Conservation (phyloP, 225 moss, liverwort and hornwort species). For the Climacium dendroides region DNA sequence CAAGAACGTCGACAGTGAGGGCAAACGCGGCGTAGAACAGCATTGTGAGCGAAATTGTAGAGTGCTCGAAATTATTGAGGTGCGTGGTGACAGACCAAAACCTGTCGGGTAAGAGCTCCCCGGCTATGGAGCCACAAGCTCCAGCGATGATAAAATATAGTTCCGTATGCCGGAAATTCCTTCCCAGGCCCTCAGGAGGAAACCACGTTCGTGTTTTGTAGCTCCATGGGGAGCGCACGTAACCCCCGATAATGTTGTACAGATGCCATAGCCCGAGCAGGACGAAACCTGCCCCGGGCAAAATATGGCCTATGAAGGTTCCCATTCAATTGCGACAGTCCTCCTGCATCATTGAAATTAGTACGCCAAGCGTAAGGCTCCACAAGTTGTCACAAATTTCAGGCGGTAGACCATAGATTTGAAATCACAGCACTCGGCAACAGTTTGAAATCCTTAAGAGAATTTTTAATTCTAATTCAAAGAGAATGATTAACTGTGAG, state of each 20-base stretch:
- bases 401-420: background rate
- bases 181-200: slow-evolving; percentile 1
- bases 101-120: slow-evolving; percentile 52
- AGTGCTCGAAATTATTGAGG: slow-evolving; percentile 89
- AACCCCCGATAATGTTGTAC: slow-evolving; percentile 34
- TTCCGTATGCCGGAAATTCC: slow-evolving; percentile 38
- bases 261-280: slow-evolving; percentile 66
- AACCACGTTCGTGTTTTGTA: slow-evolving; percentile 53
- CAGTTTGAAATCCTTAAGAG: background rate
- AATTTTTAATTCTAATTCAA: background rate
- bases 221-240: slow-evolving; percentile 44
- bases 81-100: slow-evolving; percentile 34
- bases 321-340: slow-evolving; percentile 33
- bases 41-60: slow-evolving; percentile 67
- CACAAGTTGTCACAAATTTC: background rate
- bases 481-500: background rate
- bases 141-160: slow-evolving; percentile 46
- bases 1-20: slow-evolving; percentile 28
- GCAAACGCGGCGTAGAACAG: slow-evolving; percentile 47
- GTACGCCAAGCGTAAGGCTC: background rate
- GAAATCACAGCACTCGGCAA: background rate
- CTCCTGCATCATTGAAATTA: background rate
- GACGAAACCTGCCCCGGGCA: slow-evolving; percentile 51
- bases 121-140: slow-evolving; percentile 50
- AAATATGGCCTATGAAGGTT: slow-evolving; percentile 74